Conservation (phyloP, 352 stramenopile species). For the Pythium brassicae region DNA sequence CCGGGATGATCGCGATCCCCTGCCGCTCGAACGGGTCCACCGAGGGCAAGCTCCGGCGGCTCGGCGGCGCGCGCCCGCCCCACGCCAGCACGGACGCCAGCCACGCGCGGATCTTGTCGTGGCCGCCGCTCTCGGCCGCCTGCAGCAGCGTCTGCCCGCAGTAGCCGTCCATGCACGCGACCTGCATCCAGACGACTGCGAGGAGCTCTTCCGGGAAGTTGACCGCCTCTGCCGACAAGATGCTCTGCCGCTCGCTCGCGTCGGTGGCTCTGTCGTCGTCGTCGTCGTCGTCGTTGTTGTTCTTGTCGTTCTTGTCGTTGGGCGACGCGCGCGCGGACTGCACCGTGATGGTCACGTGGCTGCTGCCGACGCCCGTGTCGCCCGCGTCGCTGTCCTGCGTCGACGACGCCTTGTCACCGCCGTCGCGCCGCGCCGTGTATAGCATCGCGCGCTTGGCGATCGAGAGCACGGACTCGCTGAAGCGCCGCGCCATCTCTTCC, state of each 20-base stretch:
- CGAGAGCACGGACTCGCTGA: slow-evolving; percentile 62
- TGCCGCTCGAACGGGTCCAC: slow-evolving; percentile 66
- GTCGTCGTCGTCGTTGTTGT: slow-evolving; percentile 1
- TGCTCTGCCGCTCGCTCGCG: slow-evolving; percentile 8
- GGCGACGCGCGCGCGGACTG: background rate
- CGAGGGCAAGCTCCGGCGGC: slow-evolving; percentile 28
- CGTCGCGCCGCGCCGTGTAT: slow-evolving; percentile 34
- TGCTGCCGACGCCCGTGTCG: slow-evolving; percentile 2
- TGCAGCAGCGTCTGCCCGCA: slow-evolving; percentile 80
- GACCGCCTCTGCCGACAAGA: slow-evolving; percentile 18
- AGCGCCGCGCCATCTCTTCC: slow-evolving; percentile 55
- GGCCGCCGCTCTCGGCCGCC: slow-evolving; percentile 61
- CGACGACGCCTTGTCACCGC: slow-evolving; percentile 9
- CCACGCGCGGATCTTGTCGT: slow-evolving; percentile 82
- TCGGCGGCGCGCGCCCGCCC: slow-evolving; percentile 44
- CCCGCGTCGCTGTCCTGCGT: slow-evolving; percentile 16
- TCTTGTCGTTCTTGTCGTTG: too few relatives aligned
- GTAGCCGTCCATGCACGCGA: slow-evolving; percentile 75
- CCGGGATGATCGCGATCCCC: slow-evolving; percentile 59
- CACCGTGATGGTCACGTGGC: slow-evolving; percentile 14
- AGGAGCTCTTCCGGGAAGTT: slow-evolving; percentile 65
- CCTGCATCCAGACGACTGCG: slow-evolving; percentile 77
- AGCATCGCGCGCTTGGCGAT: slow-evolving; percentile 52
- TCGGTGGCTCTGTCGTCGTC: background rate
- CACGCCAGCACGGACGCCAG: slow-evolving; percentile 68